Conservation (phyloP, 176 grass and related monocot genomes). For the Eragrostis nindensis region DNA sequence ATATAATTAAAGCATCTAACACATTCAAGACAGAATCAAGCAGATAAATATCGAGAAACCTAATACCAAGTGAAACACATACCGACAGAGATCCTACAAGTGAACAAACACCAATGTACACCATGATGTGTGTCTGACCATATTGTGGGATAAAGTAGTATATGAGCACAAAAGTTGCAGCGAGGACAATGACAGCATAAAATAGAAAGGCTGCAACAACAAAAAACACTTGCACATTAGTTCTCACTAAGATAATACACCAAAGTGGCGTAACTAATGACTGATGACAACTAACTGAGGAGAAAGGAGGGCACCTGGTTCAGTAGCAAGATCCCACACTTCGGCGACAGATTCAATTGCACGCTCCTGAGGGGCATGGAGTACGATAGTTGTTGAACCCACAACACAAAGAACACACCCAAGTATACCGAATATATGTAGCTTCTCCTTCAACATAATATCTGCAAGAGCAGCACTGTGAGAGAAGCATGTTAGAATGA, state of each 20-base stretch:
- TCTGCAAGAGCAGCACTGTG: conserved; percentile 86
- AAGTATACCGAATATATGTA: conserved; percentile 95
- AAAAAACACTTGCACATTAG: conserved; percentile 24
- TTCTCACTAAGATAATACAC: conserved; percentile 11
- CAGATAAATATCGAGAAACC: conserved; percentile 11
- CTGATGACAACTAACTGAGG: background rate
- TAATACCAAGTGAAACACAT: conserved; percentile 40
- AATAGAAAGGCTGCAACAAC: conserved; percentile 79
- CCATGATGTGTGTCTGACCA: conserved; percentile 97
- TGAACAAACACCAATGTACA: conserved; percentile 96
- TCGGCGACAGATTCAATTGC: conserved; percentile 84
- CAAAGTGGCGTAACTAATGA: background rate
- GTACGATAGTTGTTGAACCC: conserved; percentile 95
- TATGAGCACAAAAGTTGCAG: conserved; percentile 80
- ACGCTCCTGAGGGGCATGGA: conserved; percentile 93
- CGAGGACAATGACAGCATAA: conserved; percentile 75
- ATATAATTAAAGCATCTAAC: conserved; percentile 7
- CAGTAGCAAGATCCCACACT: conserved; percentile 98
- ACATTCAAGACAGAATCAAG: background rate
- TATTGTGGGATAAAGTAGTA: conserved; percentile 81
- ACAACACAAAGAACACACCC: conserved; percentile 97
- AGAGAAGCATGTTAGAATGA: conserved; percentile 35
- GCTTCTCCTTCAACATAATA: conserved; percentile 86
- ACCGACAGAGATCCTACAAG: conserved; percentile 96
- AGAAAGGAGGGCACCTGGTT: conserved; percentile 71